Conservation (phyloP, 768 basidiomycete species). For the Lactarius sp. region DNA sequence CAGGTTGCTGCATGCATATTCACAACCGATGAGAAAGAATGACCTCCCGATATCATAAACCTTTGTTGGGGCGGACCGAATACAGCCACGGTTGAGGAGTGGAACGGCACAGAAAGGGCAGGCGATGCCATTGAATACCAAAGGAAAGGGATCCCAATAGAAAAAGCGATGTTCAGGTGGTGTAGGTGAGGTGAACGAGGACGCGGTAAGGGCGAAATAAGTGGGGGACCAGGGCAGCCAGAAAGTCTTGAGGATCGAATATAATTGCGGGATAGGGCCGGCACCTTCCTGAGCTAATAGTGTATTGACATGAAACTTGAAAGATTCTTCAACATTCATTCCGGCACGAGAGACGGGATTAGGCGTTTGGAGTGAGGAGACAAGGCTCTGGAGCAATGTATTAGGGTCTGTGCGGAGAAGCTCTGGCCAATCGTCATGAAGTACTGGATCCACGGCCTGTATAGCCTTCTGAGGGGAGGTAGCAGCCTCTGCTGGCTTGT, state of each 20-base stretch:
- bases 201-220: conserved; percentile 73
- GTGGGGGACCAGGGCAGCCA: conserved; percentile 78
- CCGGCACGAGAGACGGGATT: conserved; percentile 58
- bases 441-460: conserved; percentile 29
- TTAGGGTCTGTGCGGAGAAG: conserved; percentile 52
- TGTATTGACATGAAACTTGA: conserved; percentile 69
- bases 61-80: conserved; percentile 69
- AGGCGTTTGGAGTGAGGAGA: conserved; percentile 55
- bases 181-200: conserved; percentile 59
- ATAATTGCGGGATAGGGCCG: conserved; percentile 57
- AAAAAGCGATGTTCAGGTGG: conserved; percentile 73
- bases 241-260: conserved; percentile 75
- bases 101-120: conserved; percentile 62
- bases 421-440: conserved; percentile 62
- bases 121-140: conserved; percentile 76
- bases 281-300: conserved; percentile 47
- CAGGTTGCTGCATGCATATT: conserved; percentile 59
- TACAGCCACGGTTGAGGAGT: conserved; percentile 64
- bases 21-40: conserved; percentile 82
- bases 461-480: conserved; percentile 8
- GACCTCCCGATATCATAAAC: conserved; percentile 75
- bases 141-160: conserved; percentile 84
- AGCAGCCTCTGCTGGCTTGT: conserved; percentile 19
- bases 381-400: conserved; percentile 51
- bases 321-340: conserved; percentile 68